Base-by-base conservation (phyloP, 306 rosid species). In the barrel medic (Medicago truncatula) region DNA sequence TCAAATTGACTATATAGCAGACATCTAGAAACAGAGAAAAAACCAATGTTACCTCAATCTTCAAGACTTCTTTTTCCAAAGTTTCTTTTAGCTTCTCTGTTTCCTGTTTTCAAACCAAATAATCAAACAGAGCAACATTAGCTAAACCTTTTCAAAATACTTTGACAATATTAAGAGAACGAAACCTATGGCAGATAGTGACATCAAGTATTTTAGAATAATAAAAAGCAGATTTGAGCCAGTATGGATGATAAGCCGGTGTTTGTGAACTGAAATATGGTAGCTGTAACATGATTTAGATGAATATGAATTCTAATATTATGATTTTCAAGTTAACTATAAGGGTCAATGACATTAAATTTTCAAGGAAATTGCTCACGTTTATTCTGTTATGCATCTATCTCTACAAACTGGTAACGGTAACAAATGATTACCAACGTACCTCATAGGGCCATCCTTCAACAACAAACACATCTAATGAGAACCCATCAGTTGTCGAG, bases 381-480 rank as follows among this genome's bases (percentile, higher is more conserved):
- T 54, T 68, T 68, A 58, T 38, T 10, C 54, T 31, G 38, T 16
- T 13, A 62, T 20, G 59, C 4, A 56, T 43, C 59, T 57, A 67
- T 57, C 70, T 21, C 59, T 67, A 53, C 23, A 71, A 71, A 82
- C 44, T 71, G 63, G 80, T 61, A 52, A 64, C 10, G 23, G 64
- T 61, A 44, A 64, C 36, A 70, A 64, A 44, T 69, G 66, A 69
- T 63, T 10, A 70, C 40, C 67, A 80, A 43, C 68, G 28, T 88
- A 96, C 99, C 96, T 96, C 98, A 52, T 89, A 85, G 71, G 94
- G 94, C 99, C 99, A 96, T 62, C 99, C 99, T 40, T 92, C 99
- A 72, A 96, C 98, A 73, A 96, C 99, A 89, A 96, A 96, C 80
- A 96, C 99, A 60, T 96, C 99, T 80, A 96, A 85, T 60, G 99